phyloP scores from a whole-genome alignment of 2,329 filamentous ascomycete species.

The Elsinoe necatrix region DNA sequence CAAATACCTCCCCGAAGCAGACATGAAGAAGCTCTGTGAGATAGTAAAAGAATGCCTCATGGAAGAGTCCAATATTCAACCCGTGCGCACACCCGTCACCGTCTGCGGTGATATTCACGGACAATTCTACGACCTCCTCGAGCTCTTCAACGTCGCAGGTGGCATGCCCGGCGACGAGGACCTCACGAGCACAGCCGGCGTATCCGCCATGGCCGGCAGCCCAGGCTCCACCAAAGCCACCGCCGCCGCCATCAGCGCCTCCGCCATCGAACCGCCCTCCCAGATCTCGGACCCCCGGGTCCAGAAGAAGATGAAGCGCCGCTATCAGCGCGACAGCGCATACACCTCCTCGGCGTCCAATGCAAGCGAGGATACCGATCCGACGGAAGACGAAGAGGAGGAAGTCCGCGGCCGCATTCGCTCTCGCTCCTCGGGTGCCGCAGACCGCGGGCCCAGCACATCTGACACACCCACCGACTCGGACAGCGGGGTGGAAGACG shows the following conservation, averaged over 20 bases:
- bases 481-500: slow-evolving; percentile 35
- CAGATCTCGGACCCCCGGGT: slow-evolving; percentile 82
- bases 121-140: slow-evolving; percentile 95
- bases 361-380: slow-evolving; percentile 28
- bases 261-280: slow-evolving; percentile 83
- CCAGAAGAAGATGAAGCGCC: slow-evolving; percentile 67
- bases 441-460: slow-evolving; percentile 22
- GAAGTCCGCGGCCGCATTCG: slow-evolving; percentile 32
- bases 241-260: slow-evolving; percentile 73
- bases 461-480: slow-evolving; percentile 38
- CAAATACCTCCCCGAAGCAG: slow-evolving; percentile 87
- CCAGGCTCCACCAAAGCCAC: slow-evolving; percentile 35
- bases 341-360: slow-evolving; percentile 47
- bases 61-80: slow-evolving; percentile 99
- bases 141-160: slow-evolving; percentile 91
- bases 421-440: slow-evolving; percentile 27
- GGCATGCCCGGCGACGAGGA: slow-evolving; percentile 76
- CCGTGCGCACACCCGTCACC: slow-evolving; percentile 92
- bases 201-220: slow-evolving; percentile 11
- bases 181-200: slow-evolving; percentile 8
- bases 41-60: slow-evolving; percentile 98
- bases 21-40: slow-evolving; percentile 98
- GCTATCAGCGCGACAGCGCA: slow-evolving; percentile 42
- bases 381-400: slow-evolving; percentile 40
- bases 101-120: slow-evolving; percentile 98